Evolutionary conservation across 2,329 filamentous ascomycete species (phyloP).

Genomic region (Fusarium sp.): DNA sequence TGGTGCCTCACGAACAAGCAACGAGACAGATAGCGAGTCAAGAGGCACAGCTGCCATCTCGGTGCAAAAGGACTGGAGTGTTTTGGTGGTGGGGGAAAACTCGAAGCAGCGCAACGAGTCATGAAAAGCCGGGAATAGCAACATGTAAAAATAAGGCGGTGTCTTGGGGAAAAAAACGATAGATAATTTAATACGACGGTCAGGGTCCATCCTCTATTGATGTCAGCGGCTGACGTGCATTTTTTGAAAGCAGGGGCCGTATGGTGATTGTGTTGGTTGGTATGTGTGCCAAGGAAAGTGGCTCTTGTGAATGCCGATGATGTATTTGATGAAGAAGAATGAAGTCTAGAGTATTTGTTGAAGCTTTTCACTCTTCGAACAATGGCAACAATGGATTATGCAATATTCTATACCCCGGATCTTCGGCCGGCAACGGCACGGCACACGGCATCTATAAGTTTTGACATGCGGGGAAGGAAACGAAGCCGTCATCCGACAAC

Average conservation of each 20-base stretch:
- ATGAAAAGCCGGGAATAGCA: not conserved
- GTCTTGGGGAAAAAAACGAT: not conserved
- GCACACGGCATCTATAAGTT: not conserved
- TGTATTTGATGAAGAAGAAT: not conserved
- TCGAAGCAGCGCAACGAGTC: not conserved
- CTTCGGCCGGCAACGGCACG: not conserved
- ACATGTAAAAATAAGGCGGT: not conserved
- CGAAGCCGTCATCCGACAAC: not conserved
- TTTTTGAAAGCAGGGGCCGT: not conserved
- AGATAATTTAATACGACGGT: not conserved
- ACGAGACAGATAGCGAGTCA: conserved; percentile 1
- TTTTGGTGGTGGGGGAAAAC: not conserved
- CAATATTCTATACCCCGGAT: not conserved
- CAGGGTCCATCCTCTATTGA: not conserved
- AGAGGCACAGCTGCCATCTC: not conserved
- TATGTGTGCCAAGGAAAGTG: not conserved
- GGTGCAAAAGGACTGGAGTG: not conserved
- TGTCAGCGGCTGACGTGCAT: not conserved
- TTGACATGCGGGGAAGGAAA: not conserved
- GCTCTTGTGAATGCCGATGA: not conserved
- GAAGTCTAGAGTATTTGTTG: not conserved
- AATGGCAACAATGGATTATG: not conserved
- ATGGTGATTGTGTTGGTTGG: not conserved
- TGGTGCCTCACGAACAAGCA: not conserved
- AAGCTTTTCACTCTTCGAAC: not conserved